Conservation (phyloP, 148 eudicot genomes). For the Vaccinium myrtillus region DNA sequence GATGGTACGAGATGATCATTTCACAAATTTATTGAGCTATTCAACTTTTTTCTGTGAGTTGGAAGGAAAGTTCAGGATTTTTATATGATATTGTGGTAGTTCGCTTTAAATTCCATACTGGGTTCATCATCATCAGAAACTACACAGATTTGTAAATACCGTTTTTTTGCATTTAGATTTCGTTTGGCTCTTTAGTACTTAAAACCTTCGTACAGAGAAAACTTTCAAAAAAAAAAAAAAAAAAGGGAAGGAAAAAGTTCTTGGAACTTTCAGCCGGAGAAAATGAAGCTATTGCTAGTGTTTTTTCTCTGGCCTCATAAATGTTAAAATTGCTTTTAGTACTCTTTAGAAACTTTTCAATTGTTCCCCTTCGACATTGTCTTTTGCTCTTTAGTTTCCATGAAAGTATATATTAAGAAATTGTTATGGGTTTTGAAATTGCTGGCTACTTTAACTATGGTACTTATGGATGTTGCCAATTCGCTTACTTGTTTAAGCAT, state of each 20-base stretch:
- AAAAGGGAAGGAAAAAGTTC: background rate
- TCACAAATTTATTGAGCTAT: background rate
- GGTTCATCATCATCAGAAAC: background rate
- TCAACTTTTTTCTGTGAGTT: background rate
- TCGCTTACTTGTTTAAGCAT: background rate
- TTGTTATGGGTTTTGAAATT: background rate
- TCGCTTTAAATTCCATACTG: background rate
- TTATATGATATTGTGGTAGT: background rate
- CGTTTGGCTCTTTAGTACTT: background rate
- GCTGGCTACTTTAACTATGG: slow-evolving; percentile 1
- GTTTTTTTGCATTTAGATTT: background rate
- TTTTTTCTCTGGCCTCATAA: background rate
- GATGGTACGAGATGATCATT: background rate
- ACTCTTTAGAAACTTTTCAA: background rate
- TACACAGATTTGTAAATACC: background rate
- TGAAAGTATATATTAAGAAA: background rate
- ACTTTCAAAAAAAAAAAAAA: background rate
- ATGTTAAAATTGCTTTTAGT: background rate
- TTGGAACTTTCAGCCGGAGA: background rate
- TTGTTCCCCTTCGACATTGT: background rate
- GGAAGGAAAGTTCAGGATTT: background rate
- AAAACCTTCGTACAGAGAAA: background rate
- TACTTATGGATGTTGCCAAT: background rate
- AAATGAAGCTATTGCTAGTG: background rate
- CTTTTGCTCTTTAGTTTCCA: background rate